A percentile compares a stretch with the other conserved stretches of the same genome.
phyloP scores from a whole-genome alignment of 2,329 filamentous ascomycete genomes.

The Colletotrichum sp. region DNA sequence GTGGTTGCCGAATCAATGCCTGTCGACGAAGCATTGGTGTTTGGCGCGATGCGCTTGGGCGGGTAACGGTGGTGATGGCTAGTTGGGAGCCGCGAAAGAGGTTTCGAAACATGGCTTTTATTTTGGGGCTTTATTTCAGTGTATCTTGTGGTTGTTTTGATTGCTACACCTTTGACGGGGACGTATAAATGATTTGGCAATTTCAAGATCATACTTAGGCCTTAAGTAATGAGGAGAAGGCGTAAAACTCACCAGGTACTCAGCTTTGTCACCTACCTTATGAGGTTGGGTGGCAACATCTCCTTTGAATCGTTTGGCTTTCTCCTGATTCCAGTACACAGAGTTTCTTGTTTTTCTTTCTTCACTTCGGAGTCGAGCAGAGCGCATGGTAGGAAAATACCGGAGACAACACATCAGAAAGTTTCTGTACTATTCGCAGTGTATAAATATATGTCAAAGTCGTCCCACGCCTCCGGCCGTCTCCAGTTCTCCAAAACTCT shows the following conservation, averaged over 20 bases:
- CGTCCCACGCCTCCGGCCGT: not conserved
- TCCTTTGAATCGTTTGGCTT: too few species aligned
- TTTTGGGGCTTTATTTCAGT: not conserved
- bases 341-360: not conserved
- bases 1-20: not conserved
- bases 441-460: accelerated
- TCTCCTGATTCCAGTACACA: too few species aligned
- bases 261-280: accelerated
- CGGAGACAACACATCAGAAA: not conserved
- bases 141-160: accelerated
- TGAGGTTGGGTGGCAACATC: accelerated
- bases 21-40: not conserved
- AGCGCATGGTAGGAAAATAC: not conserved
- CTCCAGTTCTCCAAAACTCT: accelerated
- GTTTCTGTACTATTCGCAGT: accelerated
- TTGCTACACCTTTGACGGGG: too few species aligned
- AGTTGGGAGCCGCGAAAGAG: not conserved
- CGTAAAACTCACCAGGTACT: not conserved
- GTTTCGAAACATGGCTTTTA: not conserved
- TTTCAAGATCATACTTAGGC: accelerated
- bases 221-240: not conserved
- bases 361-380: accelerated
- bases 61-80: accelerated
- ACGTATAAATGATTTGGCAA: not conserved
- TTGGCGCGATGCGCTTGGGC: not conserved